These are phyloP conservation scores for Gyrodon lividus DNA, from an alignment of 768 basidiomycete genomes.

Conservation along the genomic window DNA sequence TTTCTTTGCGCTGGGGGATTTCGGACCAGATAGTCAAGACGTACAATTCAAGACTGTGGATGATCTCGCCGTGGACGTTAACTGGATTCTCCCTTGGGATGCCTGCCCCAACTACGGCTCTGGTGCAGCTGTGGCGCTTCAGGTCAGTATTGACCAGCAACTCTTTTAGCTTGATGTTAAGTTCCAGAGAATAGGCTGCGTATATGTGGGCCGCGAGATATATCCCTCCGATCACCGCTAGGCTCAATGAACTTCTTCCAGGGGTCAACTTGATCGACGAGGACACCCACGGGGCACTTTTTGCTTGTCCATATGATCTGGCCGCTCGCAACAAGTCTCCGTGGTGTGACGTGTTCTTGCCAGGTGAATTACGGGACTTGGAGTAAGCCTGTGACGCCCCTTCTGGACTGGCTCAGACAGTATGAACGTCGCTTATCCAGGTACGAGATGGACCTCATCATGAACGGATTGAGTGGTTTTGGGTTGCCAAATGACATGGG, in stretches of 20 bases:
- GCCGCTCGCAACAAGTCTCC: conserved; percentile 34
- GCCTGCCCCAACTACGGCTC: conserved; percentile 23
- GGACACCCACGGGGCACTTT: conserved; percentile 37
- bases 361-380: conserved; percentile 31
- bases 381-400: too few relatives aligned
- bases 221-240: too few relatives aligned
- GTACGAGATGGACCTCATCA: conserved; percentile 36
- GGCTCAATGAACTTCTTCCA: conserved; percentile 31
- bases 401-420: neutral
- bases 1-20: too few relatives aligned
- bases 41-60: too few relatives aligned
- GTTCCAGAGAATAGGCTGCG: too few relatives aligned
- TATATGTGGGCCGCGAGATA: conserved; percentile 32
- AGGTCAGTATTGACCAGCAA: neutral
- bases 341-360: conserved; percentile 35
- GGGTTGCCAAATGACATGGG: too few relatives aligned
- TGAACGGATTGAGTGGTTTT: conserved; percentile 35
- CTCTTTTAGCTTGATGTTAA: neutral
- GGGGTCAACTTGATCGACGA: conserved; percentile 28
- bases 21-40: too few relatives aligned
- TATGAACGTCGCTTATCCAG: conserved; percentile 1
- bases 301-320: conserved; percentile 37
- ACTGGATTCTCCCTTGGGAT: conserved; percentile 34
- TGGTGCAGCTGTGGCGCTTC: neutral
- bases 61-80: too few relatives aligned